A percentile compares a stretch with the other conserved stretches of the same genome.
These are phyloP conservation scores for Vigna hirtella DNA, from an alignment of 306 rosid species.

Conservation along the genomic window DNA sequence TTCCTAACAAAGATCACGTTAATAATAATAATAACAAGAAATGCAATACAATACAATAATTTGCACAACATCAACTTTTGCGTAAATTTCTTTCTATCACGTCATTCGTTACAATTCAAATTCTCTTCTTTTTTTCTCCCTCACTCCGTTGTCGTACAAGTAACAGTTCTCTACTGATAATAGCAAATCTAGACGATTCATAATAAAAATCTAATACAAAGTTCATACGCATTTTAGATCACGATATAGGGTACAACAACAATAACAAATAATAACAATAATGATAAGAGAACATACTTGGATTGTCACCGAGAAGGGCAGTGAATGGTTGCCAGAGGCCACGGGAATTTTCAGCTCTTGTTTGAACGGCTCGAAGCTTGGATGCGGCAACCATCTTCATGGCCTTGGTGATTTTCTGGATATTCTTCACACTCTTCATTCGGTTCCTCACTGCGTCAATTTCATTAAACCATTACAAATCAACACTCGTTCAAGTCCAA, in stretches of 20 bases:
- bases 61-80: neutral
- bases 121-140: neutral
- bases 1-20: neutral
- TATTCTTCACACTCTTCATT: slow-evolving; percentile 98
- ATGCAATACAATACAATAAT: neutral
- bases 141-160: neutral
- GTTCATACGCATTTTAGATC: neutral
- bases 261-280: neutral
- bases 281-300: slow-evolving; percentile 57
- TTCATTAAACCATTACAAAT: slow-evolving; percentile 9
- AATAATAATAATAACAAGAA: neutral
- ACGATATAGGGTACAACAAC: neutral
- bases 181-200: neutral
- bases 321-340: slow-evolving; percentile 98
- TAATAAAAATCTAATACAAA: slow-evolving; percentile 16
- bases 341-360: slow-evolving; percentile 87
- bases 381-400: slow-evolving; percentile 99
- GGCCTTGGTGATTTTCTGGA: slow-evolving; percentile 98
- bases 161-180: neutral
- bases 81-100: neutral
- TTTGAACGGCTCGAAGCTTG: slow-evolving; percentile 87
- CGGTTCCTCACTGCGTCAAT: slow-evolving; percentile 76
- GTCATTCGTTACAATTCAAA: neutral
- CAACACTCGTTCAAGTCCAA: neutral
- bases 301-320: slow-evolving; percentile 91